Percentiles rank a stretch among this genome's conserved stretches.
Evolutionary conservation across 306 rosid genomes (phyloP).

Genomic region (Hippophae rhamnoides): DNA sequence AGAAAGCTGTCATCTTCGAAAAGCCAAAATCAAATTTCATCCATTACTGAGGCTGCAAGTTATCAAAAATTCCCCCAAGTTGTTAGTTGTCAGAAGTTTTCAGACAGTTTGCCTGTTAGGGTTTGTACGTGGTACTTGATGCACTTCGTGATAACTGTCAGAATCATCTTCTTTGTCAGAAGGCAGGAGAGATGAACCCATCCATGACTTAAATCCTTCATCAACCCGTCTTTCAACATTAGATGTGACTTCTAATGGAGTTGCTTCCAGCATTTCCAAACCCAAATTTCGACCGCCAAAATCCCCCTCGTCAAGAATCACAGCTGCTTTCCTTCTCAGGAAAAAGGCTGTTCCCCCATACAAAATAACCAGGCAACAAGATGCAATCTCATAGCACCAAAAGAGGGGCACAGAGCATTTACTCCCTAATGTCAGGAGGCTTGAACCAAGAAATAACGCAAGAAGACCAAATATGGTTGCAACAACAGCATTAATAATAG

Average conservation of each 20-base stretch:
- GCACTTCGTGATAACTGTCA: slow-evolving; percentile 43
- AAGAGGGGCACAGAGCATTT: slow-evolving; percentile 78
- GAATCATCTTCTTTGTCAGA: slow-evolving; percentile 81
- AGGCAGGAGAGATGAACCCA: slow-evolving; percentile 89
- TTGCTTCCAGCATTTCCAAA: slow-evolving; percentile 87
- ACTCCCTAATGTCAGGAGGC: slow-evolving; percentile 76
- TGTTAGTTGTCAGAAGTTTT: slow-evolving; percentile 15
- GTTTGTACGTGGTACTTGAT: slow-evolving; percentile 28
- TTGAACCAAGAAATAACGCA: slow-evolving; percentile 89
- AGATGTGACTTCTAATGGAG: slow-evolving; percentile 62
- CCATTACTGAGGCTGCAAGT: slow-evolving; percentile 25
- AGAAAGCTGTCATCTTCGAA: slow-evolving; percentile 7
- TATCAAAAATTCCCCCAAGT: slow-evolving; percentile 18
- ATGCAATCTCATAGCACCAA: slow-evolving; percentile 82
- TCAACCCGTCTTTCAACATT: slow-evolving; percentile 73
- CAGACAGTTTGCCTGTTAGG: slow-evolving; percentile 36
- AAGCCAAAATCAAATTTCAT: slow-evolving; percentile 19
- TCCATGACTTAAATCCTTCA: slow-evolving; percentile 94
- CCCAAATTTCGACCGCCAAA: slow-evolving; percentile 54
- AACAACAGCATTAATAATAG: slow-evolving; percentile 63
- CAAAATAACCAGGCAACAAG: slow-evolving; percentile 74
- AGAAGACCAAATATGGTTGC: slow-evolving; percentile 79
- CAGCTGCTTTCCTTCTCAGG: slow-evolving; percentile 65
- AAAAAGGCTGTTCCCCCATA: slow-evolving; percentile 83
- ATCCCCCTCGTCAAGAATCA: slow-evolving; percentile 62